Percentiles rank a stretch among this genome's conserved stretches.
Conservation (phyloP, 2,329 filamentous ascomycete species). For the Didymella pomorum region DNA sequence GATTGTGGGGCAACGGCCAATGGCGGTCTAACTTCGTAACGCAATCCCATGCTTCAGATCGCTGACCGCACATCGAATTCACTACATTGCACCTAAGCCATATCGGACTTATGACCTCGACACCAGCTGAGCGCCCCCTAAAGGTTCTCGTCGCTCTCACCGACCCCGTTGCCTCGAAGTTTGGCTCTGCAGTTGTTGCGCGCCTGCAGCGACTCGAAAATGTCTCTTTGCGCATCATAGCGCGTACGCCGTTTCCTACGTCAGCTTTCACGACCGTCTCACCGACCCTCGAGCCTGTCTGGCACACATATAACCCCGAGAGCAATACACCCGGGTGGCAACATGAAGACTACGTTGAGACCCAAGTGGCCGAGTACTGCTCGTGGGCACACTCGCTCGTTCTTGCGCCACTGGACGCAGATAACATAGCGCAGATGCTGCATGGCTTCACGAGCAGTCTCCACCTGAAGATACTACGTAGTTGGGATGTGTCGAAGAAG, state of each 20-base stretch:
- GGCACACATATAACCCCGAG: constrained; percentile 41
- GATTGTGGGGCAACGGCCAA: constrained; percentile 31
- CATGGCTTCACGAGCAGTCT: constrained; percentile 83
- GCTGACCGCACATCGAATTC: constrained; percentile 13
- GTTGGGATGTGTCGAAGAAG: constrained; percentile 87
- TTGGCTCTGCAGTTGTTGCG: constrained; percentile 71
- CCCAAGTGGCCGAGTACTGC: constrained; percentile 73
- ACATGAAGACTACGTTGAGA: constrained; percentile 48
- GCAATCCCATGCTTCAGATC: constrained; percentile 20
- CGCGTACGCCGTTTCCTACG: constrained; percentile 38
- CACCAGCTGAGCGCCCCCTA: constrained; percentile 36
- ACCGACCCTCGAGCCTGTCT: constrained; percentile 39
- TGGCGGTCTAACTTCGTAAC: constrained; percentile 28
- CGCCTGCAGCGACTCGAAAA: constrained; percentile 74
- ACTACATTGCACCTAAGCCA: constrained; percentile 10
- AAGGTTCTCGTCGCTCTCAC: constrained; percentile 71
- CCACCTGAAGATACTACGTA: constrained; percentile 79
- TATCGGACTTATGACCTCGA: constrained; percentile 32
- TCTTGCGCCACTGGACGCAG: constrained; percentile 83
- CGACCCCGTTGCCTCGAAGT: constrained; percentile 70
- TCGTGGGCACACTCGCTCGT: constrained; percentile 90
- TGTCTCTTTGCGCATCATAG: constrained; percentile 55
- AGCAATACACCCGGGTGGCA: constrained; percentile 33
- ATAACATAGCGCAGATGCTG: constrained; percentile 87
- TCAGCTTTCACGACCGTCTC: constrained; percentile 33